A percentile compares a stretch with the other conserved stretches of the same genome.
Evolutionary conservation across 768 basidiomycete genomes (phyloP).

Genomic region (Suillus bovinus): DNA sequence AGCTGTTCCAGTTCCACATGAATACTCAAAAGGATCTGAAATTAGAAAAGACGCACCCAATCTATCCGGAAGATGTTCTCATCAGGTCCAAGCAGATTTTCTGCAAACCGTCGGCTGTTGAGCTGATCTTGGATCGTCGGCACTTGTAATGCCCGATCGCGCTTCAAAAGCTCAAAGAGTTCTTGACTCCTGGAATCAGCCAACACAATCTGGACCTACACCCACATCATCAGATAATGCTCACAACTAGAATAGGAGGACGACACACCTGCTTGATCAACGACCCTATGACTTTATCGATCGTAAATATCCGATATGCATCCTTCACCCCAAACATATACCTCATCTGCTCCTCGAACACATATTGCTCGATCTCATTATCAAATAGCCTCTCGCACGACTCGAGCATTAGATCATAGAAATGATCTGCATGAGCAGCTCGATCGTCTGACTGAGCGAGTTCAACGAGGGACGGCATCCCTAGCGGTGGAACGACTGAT

Average conservation of each 20-base stretch:
- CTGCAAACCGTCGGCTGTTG: constrained; percentile 63
- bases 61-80: constrained; percentile 80
- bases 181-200: constrained; percentile 71
- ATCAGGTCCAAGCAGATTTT: constrained; percentile 71
- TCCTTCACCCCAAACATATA: constrained; percentile 83
- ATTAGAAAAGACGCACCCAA: constrained; percentile 53
- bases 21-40: constrained; percentile 3
- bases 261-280: constrained; percentile 82
- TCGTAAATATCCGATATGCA: constrained; percentile 87
- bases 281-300: constrained; percentile 87
- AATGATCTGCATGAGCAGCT: constrained; percentile 56
- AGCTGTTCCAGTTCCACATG: constrained; percentile 41
- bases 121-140: constrained; percentile 74
- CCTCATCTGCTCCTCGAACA: constrained; percentile 91
- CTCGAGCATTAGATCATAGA: constrained; percentile 81
- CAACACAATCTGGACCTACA: constrained; percentile 65
- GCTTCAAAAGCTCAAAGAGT: constrained; percentile 66
- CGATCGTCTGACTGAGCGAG: constrained; percentile 34
- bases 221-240: background rate
- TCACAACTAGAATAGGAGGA: background rate
- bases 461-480: constrained; percentile 30
- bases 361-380: constrained; percentile 82
- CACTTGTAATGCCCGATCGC: constrained; percentile 56
- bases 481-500: constrained; percentile 28
- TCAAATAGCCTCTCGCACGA: constrained; percentile 91